phyloP scores from a whole-genome alignment of 2,329 filamentous ascomycete species.

The Nemania sp. region DNA sequence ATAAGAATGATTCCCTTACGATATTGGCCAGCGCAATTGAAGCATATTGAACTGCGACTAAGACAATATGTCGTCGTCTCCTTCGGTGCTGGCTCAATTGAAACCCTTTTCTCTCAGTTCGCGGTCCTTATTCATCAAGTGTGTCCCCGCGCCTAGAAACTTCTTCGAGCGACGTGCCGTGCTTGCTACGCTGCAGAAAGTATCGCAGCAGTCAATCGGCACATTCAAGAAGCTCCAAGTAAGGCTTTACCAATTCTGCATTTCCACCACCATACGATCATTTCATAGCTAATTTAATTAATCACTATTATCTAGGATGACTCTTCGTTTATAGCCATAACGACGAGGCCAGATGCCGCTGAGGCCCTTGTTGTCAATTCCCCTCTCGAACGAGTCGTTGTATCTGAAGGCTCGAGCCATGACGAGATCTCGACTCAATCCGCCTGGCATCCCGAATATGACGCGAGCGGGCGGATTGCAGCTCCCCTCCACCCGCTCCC shows the following conservation, averaged over 20 bases:
- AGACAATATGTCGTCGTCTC: conserved; percentile 40
- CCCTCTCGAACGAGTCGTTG: conserved; percentile 61
- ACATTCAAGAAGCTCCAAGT: conserved; percentile 64
- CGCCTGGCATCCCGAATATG: conserved; percentile 45
- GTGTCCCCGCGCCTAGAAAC: conserved; percentile 63
- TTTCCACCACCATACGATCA: neutral
- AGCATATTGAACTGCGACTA: conserved; percentile 9
- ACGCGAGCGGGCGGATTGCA: conserved; percentile 44
- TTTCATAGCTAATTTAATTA: neutral
- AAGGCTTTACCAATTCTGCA: conserved; percentile 28
- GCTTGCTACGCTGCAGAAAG: conserved; percentile 60
- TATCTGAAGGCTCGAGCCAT: conserved; percentile 41
- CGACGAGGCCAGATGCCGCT: conserved; percentile 56
- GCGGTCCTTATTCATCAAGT: conserved; percentile 61
- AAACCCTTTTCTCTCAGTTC: conserved; percentile 47
- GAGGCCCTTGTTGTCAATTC: conserved; percentile 57
- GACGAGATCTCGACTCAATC: conserved; percentile 35
- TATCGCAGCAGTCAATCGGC: conserved; percentile 56
- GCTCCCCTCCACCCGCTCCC: conserved; percentile 45
- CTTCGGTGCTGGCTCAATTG: conserved; percentile 47
- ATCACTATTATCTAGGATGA: conserved; percentile 53
- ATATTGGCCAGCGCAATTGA: conserved; percentile 4
- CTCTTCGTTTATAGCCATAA: conserved; percentile 64
- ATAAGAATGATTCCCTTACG: neutral
- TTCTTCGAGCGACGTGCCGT: conserved; percentile 68